These are phyloP conservation scores for Melampsora americana DNA, from an alignment of 1,284 basidiomycete species.

Conservation along the genomic window DNA sequence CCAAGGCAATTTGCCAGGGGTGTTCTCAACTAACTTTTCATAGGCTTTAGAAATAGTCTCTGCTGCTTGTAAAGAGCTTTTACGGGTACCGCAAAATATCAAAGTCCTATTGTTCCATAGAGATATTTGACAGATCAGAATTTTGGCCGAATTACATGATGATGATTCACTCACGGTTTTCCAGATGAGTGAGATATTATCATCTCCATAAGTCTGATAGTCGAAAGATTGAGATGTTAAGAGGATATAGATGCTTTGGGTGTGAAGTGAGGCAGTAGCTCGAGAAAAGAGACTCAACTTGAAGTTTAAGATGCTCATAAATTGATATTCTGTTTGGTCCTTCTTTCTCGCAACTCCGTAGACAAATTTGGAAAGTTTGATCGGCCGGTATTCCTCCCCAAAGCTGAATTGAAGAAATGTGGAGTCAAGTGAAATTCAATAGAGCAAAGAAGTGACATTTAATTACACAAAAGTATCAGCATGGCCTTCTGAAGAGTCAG, in stretches of 20 bases:
- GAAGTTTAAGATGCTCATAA: slow-evolving; percentile 69
- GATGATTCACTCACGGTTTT: slow-evolving; percentile 61
- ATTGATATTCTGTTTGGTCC: slow-evolving; percentile 74
- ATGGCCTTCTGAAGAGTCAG: slow-evolving; percentile 51
- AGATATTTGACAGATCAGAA: slow-evolving; percentile 51
- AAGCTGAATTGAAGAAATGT: slow-evolving; percentile 61
- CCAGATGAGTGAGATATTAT: slow-evolving; percentile 61
- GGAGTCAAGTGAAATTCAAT: slow-evolving; percentile 44
- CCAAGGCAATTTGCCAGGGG: slow-evolving; percentile 29
- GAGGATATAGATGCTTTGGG: slow-evolving; percentile 58
- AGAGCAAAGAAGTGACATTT: slow-evolving; percentile 66
- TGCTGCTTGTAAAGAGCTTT: slow-evolving; percentile 45
- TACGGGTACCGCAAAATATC: slow-evolving; percentile 33
- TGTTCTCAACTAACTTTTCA: slow-evolving; percentile 13
- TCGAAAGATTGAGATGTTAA: slow-evolving; percentile 53
- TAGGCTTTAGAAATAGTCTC: slow-evolving; percentile 46
- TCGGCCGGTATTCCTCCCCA: slow-evolving; percentile 83
- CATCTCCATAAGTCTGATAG: slow-evolving; percentile 63
- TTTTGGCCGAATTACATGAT: slow-evolving; percentile 53
- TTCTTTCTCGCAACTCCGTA: slow-evolving; percentile 56
- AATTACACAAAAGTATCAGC: slow-evolving; percentile 59
- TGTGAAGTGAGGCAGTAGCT: neutral
- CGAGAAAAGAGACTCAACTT: slow-evolving; percentile 61
- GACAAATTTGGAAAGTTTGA: slow-evolving; percentile 62
- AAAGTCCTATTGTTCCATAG: slow-evolving; percentile 47